Base-by-base conservation (phyloP, 2,329 filamentous ascomycete species). In the Diaporthe citriasiana region DNA sequence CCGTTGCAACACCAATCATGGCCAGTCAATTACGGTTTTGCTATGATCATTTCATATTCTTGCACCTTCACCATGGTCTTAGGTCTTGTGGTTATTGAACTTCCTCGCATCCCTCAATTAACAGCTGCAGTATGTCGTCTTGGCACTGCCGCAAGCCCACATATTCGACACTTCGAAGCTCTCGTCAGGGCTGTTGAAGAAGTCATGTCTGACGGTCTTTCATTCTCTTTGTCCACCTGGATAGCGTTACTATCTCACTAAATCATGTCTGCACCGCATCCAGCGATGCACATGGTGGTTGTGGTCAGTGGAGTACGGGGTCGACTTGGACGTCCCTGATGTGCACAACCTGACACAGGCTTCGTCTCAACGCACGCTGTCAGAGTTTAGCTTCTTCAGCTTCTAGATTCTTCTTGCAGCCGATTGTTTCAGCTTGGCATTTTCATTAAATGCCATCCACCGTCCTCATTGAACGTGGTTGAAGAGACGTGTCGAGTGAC, bases 361-460 rank as follows among this genome's bases (percentile, higher is more conserved):
- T 25, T 42, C 72, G 74, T 72, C 74, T 74, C 72, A 74, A 70
- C 55, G 56, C 19, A 7, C 25, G 63, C 72, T 13, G 33, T 63
- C 65, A 42, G 47, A 59, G 60, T 40, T 60, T 33, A 68, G 15
- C 47, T 40, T 47, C 27, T 51, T 51, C 59, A 59, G 56, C 66
- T 65, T 66, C 65, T 56, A 70, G 40, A 57, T 55, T 71, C 71
- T 42, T 70, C 55, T 30, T 38, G 6, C 17, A 1, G n/a, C 40
- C 55, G 19, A 42, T 22, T 40, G 47, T 68, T 68, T 68, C 63
- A 53, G 47, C 63, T 68, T 68, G 63, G 63, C 63, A 30, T 53
- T 68, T 53, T 40, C 2, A 35, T 40, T 66, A 27, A 66, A 53
- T 40, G 4, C n/a, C 30, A 27, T 53, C 45, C 17, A 17, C 10